phyloP scores from a whole-genome alignment of 257 asterid species.

The Pogostemon cablin region DNA sequence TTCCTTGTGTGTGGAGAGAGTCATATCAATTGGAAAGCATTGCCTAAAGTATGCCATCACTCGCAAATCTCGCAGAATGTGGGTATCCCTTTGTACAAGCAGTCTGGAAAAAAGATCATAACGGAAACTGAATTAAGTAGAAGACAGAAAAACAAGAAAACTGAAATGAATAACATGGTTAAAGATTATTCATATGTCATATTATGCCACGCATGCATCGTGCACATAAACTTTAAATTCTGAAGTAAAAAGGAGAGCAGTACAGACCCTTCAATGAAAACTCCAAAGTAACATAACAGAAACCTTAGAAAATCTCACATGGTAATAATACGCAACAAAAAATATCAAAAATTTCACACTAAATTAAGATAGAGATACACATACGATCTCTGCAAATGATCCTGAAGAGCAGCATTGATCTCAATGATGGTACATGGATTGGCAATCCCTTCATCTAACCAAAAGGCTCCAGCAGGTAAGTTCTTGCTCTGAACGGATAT shows the following conservation, averaged over 20 bases:
- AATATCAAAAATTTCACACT: constrained; percentile 6
- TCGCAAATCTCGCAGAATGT: constrained; percentile 68
- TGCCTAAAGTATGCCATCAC: constrained; percentile 88
- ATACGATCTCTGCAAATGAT: constrained; percentile 75
- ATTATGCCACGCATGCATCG: too few species aligned
- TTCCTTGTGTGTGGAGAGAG: constrained; percentile 70
- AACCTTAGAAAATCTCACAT: constrained; percentile 10
- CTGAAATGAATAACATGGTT: not conserved
- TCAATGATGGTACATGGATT: constrained; percentile 53
- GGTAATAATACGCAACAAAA: not conserved
- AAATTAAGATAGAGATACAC: constrained; percentile 35
- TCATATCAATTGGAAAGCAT: constrained; percentile 67
- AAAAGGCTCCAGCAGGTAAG: constrained; percentile 86
- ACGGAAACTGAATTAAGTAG: not conserved
- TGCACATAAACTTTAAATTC: constrained; percentile 7
- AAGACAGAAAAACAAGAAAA: not conserved
- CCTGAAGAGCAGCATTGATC: constrained; percentile 77
- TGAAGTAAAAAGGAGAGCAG: constrained; percentile 3
- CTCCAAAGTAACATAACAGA: constrained; percentile 1
- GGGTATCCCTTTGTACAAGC: constrained; percentile 66
- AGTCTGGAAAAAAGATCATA: constrained; percentile 47
- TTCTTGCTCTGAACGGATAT: constrained; percentile 65
- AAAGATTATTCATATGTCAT: not conserved
- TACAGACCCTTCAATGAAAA: constrained; percentile 8
- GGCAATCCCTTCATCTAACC: constrained; percentile 59